These are phyloP conservation scores for Fraxinus quadrangulata DNA, from an alignment of 257 asterid genomes.

Conservation along the genomic window DNA sequence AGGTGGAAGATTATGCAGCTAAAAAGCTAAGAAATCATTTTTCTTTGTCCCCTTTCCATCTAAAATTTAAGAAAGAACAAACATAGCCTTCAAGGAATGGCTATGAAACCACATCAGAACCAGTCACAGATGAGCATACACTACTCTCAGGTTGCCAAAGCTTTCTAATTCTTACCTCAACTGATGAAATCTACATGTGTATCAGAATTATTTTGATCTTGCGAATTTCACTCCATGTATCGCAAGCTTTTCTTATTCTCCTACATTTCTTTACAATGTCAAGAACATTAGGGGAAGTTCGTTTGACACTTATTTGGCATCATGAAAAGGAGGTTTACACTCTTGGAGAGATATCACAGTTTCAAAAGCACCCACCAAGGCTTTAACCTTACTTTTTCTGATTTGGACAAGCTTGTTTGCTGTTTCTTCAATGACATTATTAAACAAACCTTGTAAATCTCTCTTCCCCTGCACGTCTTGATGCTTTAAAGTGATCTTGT, in stretches of 20 bases:
- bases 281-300: conserved; percentile 16
- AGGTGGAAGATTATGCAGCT: too few species aligned
- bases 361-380: conserved; percentile 93
- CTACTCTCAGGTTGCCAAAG: conserved; percentile 26
- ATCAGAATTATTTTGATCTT: conserved; percentile 18
- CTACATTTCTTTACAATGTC: conserved; percentile 23
- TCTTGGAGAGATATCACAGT: conserved; percentile 85
- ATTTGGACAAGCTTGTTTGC: conserved; percentile 81
- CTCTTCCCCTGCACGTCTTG: conserved; percentile 66
- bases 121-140: conserved; percentile 24
- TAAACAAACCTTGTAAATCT: conserved; percentile 69
- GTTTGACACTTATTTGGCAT: conserved; percentile 36
- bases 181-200: conserved; percentile 10
- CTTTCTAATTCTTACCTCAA: conserved; percentile 26
- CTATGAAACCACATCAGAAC: conserved; percentile 20
- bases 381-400: conserved; percentile 90
- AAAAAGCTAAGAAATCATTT: too few species aligned
- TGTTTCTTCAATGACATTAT: conserved; percentile 81
- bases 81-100: too few species aligned
- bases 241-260: conserved; percentile 30
- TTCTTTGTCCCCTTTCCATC: too few species aligned
- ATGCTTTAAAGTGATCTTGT: conserved; percentile 63
- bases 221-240: conserved; percentile 25
- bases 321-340: conserved; percentile 46
- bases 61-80: too few species aligned